Conservation (phyloP, 768 basidiomycete genomes). For the Gelatoporia subvermispora region DNA sequence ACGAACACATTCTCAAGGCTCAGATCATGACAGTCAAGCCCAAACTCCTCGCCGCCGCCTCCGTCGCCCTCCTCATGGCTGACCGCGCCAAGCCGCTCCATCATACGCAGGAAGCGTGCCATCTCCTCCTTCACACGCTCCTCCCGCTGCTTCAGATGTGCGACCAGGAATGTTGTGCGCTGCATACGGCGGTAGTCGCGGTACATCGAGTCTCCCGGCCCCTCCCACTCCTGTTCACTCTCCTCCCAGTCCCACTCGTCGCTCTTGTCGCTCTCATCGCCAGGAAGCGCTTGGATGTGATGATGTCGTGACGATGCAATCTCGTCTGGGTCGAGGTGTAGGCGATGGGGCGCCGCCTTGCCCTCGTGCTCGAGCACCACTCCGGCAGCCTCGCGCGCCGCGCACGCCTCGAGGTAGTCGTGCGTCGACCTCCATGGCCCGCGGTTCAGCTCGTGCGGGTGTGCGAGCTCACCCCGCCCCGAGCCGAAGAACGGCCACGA, state of each 20-base stretch:
- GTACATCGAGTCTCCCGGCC: slow-evolving; percentile 75
- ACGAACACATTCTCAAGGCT: slow-evolving; percentile 85
- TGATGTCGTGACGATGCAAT: slow-evolving; percentile 69
- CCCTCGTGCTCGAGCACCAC: slow-evolving; percentile 78
- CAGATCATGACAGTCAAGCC: slow-evolving; percentile 80
- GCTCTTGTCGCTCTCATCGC: slow-evolving; percentile 69
- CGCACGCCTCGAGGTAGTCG: slow-evolving; percentile 62
- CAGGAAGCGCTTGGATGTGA: slow-evolving; percentile 59
- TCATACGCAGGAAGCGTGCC: slow-evolving; percentile 61
- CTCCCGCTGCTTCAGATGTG: slow-evolving; percentile 63
- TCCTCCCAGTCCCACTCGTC: slow-evolving; percentile 78
- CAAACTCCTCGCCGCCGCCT: slow-evolving; percentile 57
- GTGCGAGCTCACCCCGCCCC: slow-evolving; percentile 65
- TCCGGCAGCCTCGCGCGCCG: slow-evolving; percentile 65
- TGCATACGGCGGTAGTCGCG: slow-evolving; percentile 80
- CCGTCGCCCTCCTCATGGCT: slow-evolving; percentile 21
- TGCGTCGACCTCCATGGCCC: slow-evolving; percentile 67
- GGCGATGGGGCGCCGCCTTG: slow-evolving; percentile 64
- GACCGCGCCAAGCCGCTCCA: slow-evolving; percentile 47
- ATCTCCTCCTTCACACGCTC: slow-evolving; percentile 64
- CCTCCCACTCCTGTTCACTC: slow-evolving; percentile 78
- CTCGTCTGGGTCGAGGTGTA: slow-evolving; percentile 80
- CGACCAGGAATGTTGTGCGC: slow-evolving; percentile 71
- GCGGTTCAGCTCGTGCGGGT: slow-evolving; percentile 68
- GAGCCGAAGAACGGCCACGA: slow-evolving; percentile 92